Conservation (phyloP, 2,329 filamentous ascomycete genomes). For the Colletotrichum brevisporum region DNA sequence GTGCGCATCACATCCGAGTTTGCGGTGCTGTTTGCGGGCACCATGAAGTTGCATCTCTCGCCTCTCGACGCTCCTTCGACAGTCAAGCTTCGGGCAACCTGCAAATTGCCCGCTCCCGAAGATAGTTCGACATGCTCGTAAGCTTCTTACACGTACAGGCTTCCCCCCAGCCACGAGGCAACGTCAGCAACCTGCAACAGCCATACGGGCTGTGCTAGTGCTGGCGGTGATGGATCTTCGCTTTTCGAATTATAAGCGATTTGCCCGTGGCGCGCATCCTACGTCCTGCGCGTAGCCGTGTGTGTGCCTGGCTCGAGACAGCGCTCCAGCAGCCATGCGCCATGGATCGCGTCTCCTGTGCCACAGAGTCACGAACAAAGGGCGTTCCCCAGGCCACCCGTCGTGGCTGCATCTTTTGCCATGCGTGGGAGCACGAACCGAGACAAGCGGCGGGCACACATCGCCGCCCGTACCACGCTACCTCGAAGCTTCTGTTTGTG, state of each 20-base stretch:
- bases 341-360: slow-evolving; percentile 21
- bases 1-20: slow-evolving; percentile 10
- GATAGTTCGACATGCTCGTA: not conserved
- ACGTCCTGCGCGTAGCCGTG: slow-evolving; percentile 15
- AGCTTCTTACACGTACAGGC: not conserved
- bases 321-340: slow-evolving; percentile 26
- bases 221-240: not conserved
- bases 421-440: slow-evolving; percentile 28
- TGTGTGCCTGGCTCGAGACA: slow-evolving; percentile 16
- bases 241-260: slow-evolving; percentile 4
- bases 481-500: not conserved
- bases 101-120: not conserved
- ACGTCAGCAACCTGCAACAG: not conserved
- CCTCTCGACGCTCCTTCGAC: slow-evolving; percentile 7
- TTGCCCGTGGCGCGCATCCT: slow-evolving; percentile 5
- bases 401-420: slow-evolving; percentile 24
- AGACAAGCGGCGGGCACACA: slow-evolving; percentile 30
- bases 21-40: slow-evolving; percentile 17
- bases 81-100: not conserved
- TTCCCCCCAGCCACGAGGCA: not conserved
- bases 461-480: slow-evolving; percentile 22
- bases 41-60: not conserved
- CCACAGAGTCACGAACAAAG: slow-evolving; percentile 33
- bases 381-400: slow-evolving; percentile 27
- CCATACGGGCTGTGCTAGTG: slow-evolving; percentile 5